Evolutionary conservation across 2,329 filamentous ascomycete genomes (phyloP).

Genomic region (Bipolaris cookei): DNA sequence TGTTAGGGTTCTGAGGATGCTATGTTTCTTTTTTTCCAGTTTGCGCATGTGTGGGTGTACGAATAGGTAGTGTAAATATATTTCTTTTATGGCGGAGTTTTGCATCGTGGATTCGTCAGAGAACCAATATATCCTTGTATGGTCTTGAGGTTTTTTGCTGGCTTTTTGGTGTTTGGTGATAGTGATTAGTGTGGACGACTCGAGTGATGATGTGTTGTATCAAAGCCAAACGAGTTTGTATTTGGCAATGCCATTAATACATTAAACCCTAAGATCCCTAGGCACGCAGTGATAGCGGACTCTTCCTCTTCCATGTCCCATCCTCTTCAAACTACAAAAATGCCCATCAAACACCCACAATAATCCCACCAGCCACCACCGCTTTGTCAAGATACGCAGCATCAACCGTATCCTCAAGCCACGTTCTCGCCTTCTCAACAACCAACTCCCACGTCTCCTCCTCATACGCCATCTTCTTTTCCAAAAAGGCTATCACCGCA

Average conservation of each 20-base stretch:
- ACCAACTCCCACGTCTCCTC: conserved; percentile 9
- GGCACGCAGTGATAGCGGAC: no score
- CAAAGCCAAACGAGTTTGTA: no score
- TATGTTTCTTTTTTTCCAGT: not conserved
- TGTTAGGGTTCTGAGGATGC: conserved; percentile 1
- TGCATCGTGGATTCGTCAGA: no score
- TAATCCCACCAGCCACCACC: not conserved
- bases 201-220: no score
- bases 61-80: not conserved
- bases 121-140: no score
- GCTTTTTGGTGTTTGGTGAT: no score
- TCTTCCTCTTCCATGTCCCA: no score
- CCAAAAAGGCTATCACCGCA: not conserved
- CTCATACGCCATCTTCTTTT: conserved; percentile 6
- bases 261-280: no score
- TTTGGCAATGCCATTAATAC: no score
- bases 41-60: not conserved
- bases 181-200: no score
- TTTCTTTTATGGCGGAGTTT: not conserved
- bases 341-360: not conserved
- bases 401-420: not conserved
- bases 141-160: no score
- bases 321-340: not conserved
- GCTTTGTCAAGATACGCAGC: not conserved
- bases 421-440: conserved; percentile 10